Base-by-base conservation (phyloP, 345 rosid species). In the Populus pruinosa region DNA sequence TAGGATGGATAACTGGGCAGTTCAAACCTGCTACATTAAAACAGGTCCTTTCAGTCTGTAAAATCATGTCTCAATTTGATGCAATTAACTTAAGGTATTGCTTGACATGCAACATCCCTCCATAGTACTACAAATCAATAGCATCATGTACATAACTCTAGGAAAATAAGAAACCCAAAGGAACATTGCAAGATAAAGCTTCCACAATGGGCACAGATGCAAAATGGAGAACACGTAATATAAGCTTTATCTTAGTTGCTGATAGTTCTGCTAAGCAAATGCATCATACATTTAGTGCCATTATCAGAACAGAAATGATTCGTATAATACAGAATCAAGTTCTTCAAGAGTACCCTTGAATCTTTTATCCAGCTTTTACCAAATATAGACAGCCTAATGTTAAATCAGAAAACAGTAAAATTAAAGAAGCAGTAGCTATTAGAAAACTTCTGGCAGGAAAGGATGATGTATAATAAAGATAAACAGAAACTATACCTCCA, bases 401-500 rank as follows among this genome's bases (percentile, higher is more conserved):
- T 56, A 38, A n/a, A 55, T 39, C 3, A 77, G 47, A 70, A 64
- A 35, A 70, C 33, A 33, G 49, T 23, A 61, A n/a, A 53, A 23
- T 44, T 23, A 43, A 11, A 69, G 59, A 77, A 44, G 66, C 56
- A 74, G 27, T 25, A 2, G 62, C 3, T 39, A 69, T 69, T 14
- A 39, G 25, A 62, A 67, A 72, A 49, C 21, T 39, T 47, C 35
- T 70, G 70, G 55, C 43, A 72, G 73, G 38, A 50, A 67, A 67
- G 29, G 18, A 23, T 36, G 63, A 41, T 72, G 44, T 50, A 39
- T 29, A 75, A 67, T 31, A 56, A 29, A 63, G 79, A n/a, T 35
- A 56, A 38, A 78, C 10, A 74, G 8, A 79, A 78, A 78, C 64
- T 77, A 76, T 91, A 96, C 99, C 89, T 93, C 94, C 73, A 96